Conservation (phyloP, 73 alveolate species). For the Symbiodinium pilosum region DNA sequence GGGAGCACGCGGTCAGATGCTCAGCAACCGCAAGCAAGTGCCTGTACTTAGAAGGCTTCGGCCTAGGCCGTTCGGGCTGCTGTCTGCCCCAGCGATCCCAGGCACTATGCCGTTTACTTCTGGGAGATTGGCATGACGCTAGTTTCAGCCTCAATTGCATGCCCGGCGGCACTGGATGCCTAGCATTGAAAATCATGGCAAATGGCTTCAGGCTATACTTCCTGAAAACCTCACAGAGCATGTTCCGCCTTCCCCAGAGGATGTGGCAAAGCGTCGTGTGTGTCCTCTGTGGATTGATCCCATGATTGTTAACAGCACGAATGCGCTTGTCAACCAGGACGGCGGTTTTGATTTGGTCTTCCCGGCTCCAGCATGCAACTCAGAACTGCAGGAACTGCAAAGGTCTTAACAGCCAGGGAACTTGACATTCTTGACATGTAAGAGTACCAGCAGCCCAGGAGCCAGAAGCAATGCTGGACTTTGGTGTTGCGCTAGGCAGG, state of each 20-base stretch:
- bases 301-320: too few species aligned
- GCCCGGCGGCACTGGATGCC: background rate
- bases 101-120: slow-evolving; percentile 87
- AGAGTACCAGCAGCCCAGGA: background rate
- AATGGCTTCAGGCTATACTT: slow-evolving; percentile 29
- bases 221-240: slow-evolving; percentile 54
- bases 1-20: slow-evolving; percentile 48
- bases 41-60: background rate
- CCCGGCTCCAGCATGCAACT: slow-evolving; percentile 47
- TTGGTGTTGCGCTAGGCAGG: slow-evolving; percentile 55
- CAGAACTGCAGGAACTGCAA: background rate
- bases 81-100: background rate
- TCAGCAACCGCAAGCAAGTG: background rate
- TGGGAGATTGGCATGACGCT: slow-evolving; percentile 87
- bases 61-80: background rate
- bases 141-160: background rate
- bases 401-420: background rate
- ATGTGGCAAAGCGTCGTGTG: background rate
- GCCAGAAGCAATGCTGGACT: slow-evolving; percentile 85
- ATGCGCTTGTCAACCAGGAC: background rate
- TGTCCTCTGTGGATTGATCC: too few species aligned
- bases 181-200: background rate
- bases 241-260: slow-evolving; percentile 79
- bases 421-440: background rate
- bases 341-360: slow-evolving; percentile 82